These are phyloP conservation scores for Porphyra umbilicalis DNA, from an alignment of 31 red algal species.

Conservation along the genomic window DNA sequence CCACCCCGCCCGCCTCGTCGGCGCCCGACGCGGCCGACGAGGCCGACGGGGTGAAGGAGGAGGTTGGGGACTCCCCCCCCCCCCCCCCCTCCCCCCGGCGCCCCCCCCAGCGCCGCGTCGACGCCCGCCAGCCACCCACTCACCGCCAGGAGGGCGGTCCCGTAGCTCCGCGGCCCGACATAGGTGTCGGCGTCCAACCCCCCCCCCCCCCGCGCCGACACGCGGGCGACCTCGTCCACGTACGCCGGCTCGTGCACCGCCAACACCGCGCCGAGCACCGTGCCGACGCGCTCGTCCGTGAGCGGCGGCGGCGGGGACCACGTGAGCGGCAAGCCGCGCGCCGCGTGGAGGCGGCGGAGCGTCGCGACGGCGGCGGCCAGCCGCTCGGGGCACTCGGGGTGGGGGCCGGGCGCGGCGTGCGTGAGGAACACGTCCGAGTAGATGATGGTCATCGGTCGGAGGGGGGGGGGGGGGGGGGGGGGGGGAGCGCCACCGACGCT, in stretches of 20 bases:
- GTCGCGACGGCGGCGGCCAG: conserved; percentile 41
- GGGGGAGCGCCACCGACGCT: conserved; percentile 1
- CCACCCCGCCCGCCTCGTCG: not conserved
- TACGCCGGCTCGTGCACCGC: conserved; percentile 62
- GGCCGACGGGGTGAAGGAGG: not conserved
- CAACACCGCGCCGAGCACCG: conserved; percentile 25
- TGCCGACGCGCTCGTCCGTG: conserved; percentile 7
- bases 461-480: not conserved
- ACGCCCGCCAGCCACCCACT: conserved; percentile 77
- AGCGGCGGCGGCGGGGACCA: conserved; percentile 15
- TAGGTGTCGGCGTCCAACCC: conserved; percentile 86
- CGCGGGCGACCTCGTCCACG: conserved; percentile 47
- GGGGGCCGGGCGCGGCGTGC: conserved; percentile 28
- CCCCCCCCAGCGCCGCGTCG: conserved; percentile 32
- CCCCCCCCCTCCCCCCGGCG: not conserved
- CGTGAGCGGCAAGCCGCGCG: conserved; percentile 17
- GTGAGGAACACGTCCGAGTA: conserved; percentile 71
- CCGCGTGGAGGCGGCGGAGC: conserved; percentile 22
- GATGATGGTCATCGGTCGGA: conserved; percentile 32
- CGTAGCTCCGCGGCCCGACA: conserved; percentile 36
- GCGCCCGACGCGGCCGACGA: not conserved
- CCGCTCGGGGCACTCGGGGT: conserved; percentile 84
- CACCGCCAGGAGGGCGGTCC: conserved; percentile 57
- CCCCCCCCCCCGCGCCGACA: conserved; percentile 30
- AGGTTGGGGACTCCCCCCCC: not conserved